Percentiles rank a stretch among this genome's conserved stretches.
These are phyloP conservation scores for Gonapodya prolifera DNA, from an alignment of 192 early-diverging fungal species.

Conservation along the genomic window DNA sequence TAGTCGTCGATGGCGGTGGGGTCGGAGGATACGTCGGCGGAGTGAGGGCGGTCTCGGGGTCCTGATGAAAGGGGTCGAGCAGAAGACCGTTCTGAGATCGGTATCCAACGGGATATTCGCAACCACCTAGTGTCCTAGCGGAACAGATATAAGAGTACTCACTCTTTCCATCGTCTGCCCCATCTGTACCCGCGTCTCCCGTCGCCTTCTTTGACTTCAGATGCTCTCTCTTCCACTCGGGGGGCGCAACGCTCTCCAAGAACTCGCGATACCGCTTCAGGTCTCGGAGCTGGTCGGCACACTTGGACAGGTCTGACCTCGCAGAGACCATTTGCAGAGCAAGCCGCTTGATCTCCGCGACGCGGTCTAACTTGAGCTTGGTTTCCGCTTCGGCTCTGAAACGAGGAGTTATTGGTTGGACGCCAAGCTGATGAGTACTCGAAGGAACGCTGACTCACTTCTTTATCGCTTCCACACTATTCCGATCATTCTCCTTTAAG, in stretches of 20 bases:
- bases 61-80: not conserved
- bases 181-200: no score
- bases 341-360: slow-evolving; percentile 46
- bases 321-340: slow-evolving; percentile 44
- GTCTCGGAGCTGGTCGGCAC: slow-evolving; percentile 47
- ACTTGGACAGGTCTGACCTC: slow-evolving; percentile 43
- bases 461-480: slow-evolving; percentile 48
- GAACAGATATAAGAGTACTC: slow-evolving; percentile 14
- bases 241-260: slow-evolving; percentile 42
- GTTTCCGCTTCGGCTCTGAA: slow-evolving; percentile 46
- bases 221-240: no score
- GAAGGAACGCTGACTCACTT: slow-evolving; percentile 7
- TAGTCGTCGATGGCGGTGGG: slow-evolving; percentile 2
- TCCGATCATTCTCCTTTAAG: slow-evolving; percentile 47
- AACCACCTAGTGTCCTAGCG: not conserved
- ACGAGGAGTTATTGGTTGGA: not conserved
- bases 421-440: not conserved
- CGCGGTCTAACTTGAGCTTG: slow-evolving; percentile 44
- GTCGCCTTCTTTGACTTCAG: no score
- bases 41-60: slow-evolving; percentile 10
- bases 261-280: slow-evolving; percentile 42
- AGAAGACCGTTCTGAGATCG: not conserved
- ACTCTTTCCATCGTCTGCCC: no score
- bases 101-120: not conserved
- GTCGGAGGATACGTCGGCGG: slow-evolving; percentile 6